phyloP scores from a whole-genome alignment of 805 yeast genomes.

The Starmerella bacillaris region DNA sequence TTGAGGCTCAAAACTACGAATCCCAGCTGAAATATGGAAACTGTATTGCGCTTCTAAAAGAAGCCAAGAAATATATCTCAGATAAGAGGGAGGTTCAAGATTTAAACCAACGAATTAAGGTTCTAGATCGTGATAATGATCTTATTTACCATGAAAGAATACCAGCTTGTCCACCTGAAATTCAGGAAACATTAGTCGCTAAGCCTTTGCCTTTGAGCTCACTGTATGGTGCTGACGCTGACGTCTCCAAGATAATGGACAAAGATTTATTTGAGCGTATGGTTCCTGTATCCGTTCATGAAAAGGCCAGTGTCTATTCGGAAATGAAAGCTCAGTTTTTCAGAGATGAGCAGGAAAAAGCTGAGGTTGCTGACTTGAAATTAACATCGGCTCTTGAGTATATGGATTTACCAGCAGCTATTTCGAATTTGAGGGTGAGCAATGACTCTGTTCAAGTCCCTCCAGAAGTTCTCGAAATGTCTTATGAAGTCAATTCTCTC shows the following conservation, averaged over 20 bases:
- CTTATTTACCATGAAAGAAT: slow-evolving; percentile 66
- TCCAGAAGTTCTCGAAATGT: slow-evolving; percentile 27
- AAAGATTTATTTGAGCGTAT: slow-evolving; percentile 55
- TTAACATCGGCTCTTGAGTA: slow-evolving; percentile 62
- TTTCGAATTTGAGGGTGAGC: slow-evolving; percentile 15
- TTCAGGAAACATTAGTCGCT: slow-evolving; percentile 53
- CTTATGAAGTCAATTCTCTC: slow-evolving; percentile 17
- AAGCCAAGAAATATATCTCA: slow-evolving; percentile 24
- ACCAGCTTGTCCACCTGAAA: slow-evolving; percentile 48
- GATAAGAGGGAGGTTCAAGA: slow-evolving; percentile 17
- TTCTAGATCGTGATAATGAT: slow-evolving; percentile 66
- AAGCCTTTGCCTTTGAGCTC: slow-evolving; percentile 35
- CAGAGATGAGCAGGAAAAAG: slow-evolving; percentile 54
- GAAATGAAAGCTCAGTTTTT: slow-evolving; percentile 70
- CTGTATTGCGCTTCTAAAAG: slow-evolving; percentile 46
- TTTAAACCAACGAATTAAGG: slow-evolving; percentile 13
- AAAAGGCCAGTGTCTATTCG: slow-evolving; percentile 68
- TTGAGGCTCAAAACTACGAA: slow-evolving; percentile 40
- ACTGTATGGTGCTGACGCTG: slow-evolving; percentile 27
- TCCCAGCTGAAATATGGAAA: slow-evolving; percentile 48
- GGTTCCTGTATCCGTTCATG: slow-evolving; percentile 74
- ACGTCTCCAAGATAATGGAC: slow-evolving; percentile 27
- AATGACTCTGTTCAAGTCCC: slow-evolving; percentile 17
- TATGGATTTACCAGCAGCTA: slow-evolving; percentile 42
- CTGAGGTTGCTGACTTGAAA: slow-evolving; percentile 66